Conservation (phyloP, 192 early-diverging fungal genomes). For the Globomyces pollinis-pini region DNA sequence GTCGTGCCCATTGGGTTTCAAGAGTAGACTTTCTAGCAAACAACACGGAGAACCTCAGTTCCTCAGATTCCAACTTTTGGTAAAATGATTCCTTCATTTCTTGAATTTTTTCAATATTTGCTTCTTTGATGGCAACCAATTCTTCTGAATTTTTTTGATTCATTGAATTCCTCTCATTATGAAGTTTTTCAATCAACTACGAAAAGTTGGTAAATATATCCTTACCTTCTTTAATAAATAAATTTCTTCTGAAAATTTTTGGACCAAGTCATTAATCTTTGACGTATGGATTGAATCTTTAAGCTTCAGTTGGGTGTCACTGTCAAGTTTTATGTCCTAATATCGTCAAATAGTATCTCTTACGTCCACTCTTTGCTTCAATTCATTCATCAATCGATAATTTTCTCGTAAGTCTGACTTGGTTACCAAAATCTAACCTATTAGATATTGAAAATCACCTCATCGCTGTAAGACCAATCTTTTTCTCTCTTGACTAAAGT, state of each 20-base stretch:
- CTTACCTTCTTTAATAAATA: constrained; percentile 26
- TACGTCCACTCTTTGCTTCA: constrained; percentile 37
- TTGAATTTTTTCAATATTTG: constrained; percentile 23
- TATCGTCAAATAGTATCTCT: neutral
- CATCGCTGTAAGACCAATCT: constrained; percentile 41
- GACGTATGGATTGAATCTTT: constrained; percentile 41
- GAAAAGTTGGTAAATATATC: neutral
- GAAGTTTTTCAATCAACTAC: constrained; percentile 9
- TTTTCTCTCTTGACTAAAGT: constrained; percentile 37
- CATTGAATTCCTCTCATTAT: constrained; percentile 28
- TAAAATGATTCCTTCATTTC: constrained; percentile 29
- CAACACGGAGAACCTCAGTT: constrained; percentile 31
- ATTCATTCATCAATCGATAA: constrained; percentile 27
- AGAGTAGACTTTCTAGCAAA: constrained; percentile 16
- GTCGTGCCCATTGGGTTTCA: constrained; percentile 34
- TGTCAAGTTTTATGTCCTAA: constrained; percentile 40
- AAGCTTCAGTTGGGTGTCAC: constrained; percentile 38
- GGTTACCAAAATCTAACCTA: constrained; percentile 38
- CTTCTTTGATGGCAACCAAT: constrained; percentile 14
- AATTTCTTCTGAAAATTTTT: constrained; percentile 42
- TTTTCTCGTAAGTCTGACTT: constrained; percentile 42
- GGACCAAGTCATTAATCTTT: constrained; percentile 38
- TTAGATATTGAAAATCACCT: constrained; percentile 32
- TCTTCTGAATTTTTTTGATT: constrained; percentile 22
- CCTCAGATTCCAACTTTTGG: constrained; percentile 38